Conservation (phyloP, 805 yeast species). For the Babjeviella inositovora region DNA sequence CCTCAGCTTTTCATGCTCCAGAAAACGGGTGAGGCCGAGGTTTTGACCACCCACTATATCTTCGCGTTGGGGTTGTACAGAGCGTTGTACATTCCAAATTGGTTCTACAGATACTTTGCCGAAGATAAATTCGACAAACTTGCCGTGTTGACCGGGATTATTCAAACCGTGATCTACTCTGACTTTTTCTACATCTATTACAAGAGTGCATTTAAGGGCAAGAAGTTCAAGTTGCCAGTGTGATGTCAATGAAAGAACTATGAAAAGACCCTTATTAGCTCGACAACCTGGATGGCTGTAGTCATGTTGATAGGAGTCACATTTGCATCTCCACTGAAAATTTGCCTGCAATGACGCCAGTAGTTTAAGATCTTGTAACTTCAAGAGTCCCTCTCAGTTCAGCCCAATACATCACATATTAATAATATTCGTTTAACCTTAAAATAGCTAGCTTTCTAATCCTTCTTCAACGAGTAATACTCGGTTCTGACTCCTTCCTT, state of each 20-base stretch:
- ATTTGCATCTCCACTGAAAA: too few species aligned
- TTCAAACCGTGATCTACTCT: conserved; percentile 80
- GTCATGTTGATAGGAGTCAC: too few species aligned
- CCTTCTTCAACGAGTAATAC: conserved; percentile 77
- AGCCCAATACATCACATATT: too few species aligned
- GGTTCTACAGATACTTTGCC: conserved; percentile 73
- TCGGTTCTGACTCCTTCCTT: conserved; percentile 84
- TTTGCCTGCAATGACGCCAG: too few species aligned
- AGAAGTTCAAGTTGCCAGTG: conserved; percentile 58
- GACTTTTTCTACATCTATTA: conserved; percentile 94
- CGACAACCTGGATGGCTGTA: too few species aligned
- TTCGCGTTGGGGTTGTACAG: conserved; percentile 88
- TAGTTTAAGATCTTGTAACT: too few species aligned
- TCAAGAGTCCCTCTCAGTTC: too few species aligned
- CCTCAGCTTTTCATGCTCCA: conserved; percentile 90
- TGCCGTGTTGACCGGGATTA: conserved; percentile 61
- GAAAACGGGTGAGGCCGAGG: conserved; percentile 75
- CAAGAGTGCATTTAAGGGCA: conserved; percentile 62
- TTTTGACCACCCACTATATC: conserved; percentile 81
- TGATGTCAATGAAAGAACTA: too few species aligned
- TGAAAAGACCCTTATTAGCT: too few species aligned
- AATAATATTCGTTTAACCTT: too few species aligned
- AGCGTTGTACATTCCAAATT: conserved; percentile 81
- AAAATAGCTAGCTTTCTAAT: conserved; percentile 19
- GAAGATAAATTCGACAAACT: conserved; percentile 55